These are phyloP conservation scores for Echinosophora koreensis DNA, from an alignment of 306 rosid species.

Conservation along the genomic window DNA sequence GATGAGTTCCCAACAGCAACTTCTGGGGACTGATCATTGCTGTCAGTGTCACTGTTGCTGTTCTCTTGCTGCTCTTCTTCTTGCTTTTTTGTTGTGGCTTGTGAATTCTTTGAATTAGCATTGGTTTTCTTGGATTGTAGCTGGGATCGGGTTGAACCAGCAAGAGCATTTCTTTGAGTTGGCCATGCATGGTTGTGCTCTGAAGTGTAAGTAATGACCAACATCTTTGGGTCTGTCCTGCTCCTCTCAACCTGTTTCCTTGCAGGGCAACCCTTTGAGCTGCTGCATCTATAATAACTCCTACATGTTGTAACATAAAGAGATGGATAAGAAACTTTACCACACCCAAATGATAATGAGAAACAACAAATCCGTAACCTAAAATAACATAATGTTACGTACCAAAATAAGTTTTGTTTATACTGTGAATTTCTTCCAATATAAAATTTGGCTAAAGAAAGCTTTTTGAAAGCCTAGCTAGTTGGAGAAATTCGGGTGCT, in stretches of 20 bases:
- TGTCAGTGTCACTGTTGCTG: slow-evolving; percentile 43
- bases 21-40: slow-evolving; percentile 41
- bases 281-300: slow-evolving; percentile 91
- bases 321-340: slow-evolving; percentile 3
- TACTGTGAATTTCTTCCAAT: neutral
- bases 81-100: slow-evolving; percentile 31
- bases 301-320: slow-evolving; percentile 45
- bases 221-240: slow-evolving; percentile 83
- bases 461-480: neutral
- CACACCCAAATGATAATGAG: neutral
- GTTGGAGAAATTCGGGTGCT: too few species aligned
- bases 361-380: neutral
- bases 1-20: slow-evolving; percentile 32
- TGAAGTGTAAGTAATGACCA: slow-evolving; percentile 86
- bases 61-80: slow-evolving; percentile 47
- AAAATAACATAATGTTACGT: neutral
- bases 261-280: slow-evolving; percentile 90
- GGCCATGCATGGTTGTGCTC: slow-evolving; percentile 98
- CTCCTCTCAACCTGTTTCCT: slow-evolving; percentile 91
- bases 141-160: slow-evolving; percentile 74
- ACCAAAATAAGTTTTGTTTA: neutral
- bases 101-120: slow-evolving; percentile 15
- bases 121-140: slow-evolving; percentile 49
- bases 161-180: slow-evolving; percentile 81
- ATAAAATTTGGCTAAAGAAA: neutral